Evolutionary conservation across 73 alveolate genomes (phyloP).

Genomic region (Stentor roeselii): DNA sequence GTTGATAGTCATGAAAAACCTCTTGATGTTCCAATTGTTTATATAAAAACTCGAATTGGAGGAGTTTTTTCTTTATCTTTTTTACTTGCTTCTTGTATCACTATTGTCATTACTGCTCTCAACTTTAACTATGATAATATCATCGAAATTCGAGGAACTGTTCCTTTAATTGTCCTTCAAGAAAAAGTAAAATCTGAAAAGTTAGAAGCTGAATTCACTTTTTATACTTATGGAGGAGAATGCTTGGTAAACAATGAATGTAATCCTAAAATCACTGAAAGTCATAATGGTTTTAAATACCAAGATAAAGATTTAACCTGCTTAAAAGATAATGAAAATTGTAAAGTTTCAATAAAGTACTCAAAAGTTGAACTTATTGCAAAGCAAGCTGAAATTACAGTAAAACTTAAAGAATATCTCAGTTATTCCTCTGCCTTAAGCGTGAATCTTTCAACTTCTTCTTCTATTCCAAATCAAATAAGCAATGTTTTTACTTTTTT

Average conservation of each 20-base stretch:
- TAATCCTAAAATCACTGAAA: neutral
- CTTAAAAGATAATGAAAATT: neutral
- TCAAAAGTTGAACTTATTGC: neutral
- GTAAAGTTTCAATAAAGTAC: neutral
- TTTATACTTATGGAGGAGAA: constrained; percentile 6
- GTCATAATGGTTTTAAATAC: too few species aligned
- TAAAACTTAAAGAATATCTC: neutral
- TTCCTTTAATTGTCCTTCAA: neutral
- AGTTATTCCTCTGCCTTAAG: neutral
- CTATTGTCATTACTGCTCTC: too few species aligned
- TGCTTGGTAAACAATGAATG: too few species aligned
- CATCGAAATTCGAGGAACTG: neutral
- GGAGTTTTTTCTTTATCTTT: neutral
- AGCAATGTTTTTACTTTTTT: neutral
- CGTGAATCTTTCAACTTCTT: neutral
- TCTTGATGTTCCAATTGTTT: neutral
- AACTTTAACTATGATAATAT: neutral
- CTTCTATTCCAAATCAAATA: neutral
- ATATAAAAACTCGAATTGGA: neutral
- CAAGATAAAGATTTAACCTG: too few species aligned
- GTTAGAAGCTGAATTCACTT: neutral
- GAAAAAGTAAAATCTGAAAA: neutral
- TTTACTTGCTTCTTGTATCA: neutral
- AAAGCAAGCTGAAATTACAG: neutral
- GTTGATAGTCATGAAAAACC: neutral